Evolutionary conservation across 108 stramenopile genomes (phyloP).

Genomic region (Cyclotella baltica): DNA sequence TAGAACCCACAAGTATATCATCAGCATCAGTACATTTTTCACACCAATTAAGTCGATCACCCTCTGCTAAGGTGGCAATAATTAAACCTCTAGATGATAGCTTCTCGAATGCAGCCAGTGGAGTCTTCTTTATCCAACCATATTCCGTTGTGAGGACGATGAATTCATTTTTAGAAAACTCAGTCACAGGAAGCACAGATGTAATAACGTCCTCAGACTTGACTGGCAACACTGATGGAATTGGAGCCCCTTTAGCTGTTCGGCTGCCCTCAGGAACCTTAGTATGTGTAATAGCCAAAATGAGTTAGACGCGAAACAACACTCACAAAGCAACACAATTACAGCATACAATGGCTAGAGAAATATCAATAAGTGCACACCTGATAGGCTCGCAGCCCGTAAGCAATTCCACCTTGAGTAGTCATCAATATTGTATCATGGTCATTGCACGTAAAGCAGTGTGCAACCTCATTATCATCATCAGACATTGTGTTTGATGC

Average conservation of each 20-base stretch:
- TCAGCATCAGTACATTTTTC: slow-evolving; percentile 81
- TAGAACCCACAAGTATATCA: slow-evolving; percentile 86
- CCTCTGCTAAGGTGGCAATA: slow-evolving; percentile 85
- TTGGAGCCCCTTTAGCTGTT: slow-evolving; percentile 83
- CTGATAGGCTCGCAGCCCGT: slow-evolving; percentile 91
- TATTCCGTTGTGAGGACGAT: slow-evolving; percentile 93
- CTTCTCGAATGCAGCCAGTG: slow-evolving; percentile 90
- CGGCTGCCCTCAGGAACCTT: slow-evolving; percentile 79
- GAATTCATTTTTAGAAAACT: slow-evolving; percentile 80
- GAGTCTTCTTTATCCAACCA: slow-evolving; percentile 95
- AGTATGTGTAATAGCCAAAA: no score
- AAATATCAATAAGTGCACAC: no score
- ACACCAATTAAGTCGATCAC: slow-evolving; percentile 91
- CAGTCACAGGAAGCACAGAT: slow-evolving; percentile 78
- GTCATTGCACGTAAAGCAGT: slow-evolving; percentile 96
- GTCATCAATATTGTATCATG: slow-evolving; percentile 96
- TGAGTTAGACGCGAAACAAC: no score
- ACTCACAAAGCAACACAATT: no score
- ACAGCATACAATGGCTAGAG: no score
- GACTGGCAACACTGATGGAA: slow-evolving; percentile 87
- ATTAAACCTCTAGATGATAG: slow-evolving; percentile 86
- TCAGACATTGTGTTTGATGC: slow-evolving; percentile 64
- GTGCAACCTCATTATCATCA: slow-evolving; percentile 87
- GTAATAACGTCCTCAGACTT: slow-evolving; percentile 70
- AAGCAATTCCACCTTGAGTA: slow-evolving; percentile 91